Conservation (phyloP, 2,329 filamentous ascomycete species). For the Raffaelea ambrosiae region DNA sequence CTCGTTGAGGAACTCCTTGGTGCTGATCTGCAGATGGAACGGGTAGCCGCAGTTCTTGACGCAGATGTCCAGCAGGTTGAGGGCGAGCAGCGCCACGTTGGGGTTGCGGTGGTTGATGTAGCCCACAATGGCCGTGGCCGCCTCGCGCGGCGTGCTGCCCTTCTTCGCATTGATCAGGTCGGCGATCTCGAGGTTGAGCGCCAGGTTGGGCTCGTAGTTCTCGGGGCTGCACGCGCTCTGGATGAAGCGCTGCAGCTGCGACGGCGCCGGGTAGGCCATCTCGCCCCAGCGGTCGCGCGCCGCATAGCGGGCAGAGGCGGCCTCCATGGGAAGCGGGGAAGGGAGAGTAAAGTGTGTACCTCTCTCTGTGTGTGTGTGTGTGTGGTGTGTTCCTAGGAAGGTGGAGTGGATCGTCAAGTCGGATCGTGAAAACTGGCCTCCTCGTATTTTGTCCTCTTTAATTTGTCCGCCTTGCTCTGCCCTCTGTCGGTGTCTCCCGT, state of each 20-base stretch:
- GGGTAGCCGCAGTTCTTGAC: conserved; percentile 99
- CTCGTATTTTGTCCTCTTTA: no score
- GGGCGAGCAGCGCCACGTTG: conserved; percentile 83
- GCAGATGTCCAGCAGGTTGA: conserved; percentile 93
- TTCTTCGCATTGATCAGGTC: conserved; percentile 98
- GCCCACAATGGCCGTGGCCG: conserved; percentile 83
- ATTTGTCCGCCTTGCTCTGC: no score
- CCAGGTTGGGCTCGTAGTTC: conserved; percentile 96
- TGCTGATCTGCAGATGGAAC: conserved; percentile 96
- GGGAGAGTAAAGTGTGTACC: neutral
- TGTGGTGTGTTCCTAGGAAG: neutral
- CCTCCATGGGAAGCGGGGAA: conserved; percentile 59
- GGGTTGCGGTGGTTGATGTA: conserved; percentile 96
- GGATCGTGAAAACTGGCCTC: no score
- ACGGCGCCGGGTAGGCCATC: conserved; percentile 68
- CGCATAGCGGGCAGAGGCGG: conserved; percentile 89
- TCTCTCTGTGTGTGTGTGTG: neutral
- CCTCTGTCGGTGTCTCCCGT: no score
- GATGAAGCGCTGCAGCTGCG: conserved; percentile 90
- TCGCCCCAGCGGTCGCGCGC: conserved; percentile 88
- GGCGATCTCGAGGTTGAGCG: conserved; percentile 89
- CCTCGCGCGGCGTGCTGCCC: conserved; percentile 89
- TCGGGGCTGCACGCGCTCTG: conserved; percentile 93
- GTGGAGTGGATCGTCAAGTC: no score
- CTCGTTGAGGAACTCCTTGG: conserved; percentile 98